Conservation (phyloP, 495 filamentous ascomycete genomes). For the Tuber borchii region DNA sequence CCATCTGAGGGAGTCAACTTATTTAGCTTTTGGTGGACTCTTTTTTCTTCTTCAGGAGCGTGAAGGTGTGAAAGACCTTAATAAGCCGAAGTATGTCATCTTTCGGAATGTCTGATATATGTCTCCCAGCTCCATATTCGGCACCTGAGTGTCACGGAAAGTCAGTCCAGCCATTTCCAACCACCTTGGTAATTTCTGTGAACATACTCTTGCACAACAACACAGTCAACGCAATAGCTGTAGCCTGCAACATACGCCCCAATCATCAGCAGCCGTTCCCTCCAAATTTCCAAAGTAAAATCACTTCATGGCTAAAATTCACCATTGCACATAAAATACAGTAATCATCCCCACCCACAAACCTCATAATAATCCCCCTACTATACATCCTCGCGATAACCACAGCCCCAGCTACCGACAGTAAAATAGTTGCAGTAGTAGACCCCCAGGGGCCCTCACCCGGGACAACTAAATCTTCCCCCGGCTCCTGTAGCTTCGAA, state of each 20-base stretch:
- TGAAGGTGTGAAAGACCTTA: not conserved
- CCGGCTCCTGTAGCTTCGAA: not conserved
- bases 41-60: not conserved
- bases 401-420: not conserved
- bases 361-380: conserved; percentile 2
- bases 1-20: not conserved
- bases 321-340: conserved; percentile 13
- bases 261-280: not conserved
- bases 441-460: not conserved
- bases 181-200: not conserved
- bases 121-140: conserved; percentile 4
- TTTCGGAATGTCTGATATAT: not conserved
- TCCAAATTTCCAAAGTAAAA: conserved; percentile 1
- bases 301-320: not conserved
- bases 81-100: conserved; percentile 1
- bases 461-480: not conserved
- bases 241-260: not conserved
- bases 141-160: not conserved
- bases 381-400: conserved; percentile 8
- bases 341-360: conserved; percentile 15
- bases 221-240: not conserved
- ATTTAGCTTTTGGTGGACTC: not conserved
- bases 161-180: not conserved
- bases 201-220: not conserved
- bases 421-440: not conserved